Conservation (phyloP, 2,329 filamentous ascomycete genomes). For the Fusarium annulatum region DNA sequence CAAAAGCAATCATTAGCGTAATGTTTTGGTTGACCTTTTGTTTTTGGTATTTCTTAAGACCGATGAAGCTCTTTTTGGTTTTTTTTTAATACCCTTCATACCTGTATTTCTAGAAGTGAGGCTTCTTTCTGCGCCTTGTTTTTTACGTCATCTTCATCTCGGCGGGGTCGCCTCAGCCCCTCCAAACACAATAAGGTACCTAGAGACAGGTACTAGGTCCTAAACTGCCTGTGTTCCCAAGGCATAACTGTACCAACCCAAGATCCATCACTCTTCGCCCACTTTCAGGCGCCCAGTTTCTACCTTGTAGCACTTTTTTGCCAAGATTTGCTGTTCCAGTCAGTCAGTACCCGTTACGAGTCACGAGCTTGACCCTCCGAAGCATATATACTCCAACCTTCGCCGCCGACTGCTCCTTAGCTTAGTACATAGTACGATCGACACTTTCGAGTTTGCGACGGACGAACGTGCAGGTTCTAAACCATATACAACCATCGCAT, state of each 20-base stretch:
- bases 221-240: conserved; percentile 1
- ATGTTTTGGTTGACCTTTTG: fast-evolving
- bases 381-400: background rate
- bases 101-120: background rate
- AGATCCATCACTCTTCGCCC: conserved; percentile 29
- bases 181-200: conserved; percentile 24
- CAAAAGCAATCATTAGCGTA: fast-evolving
- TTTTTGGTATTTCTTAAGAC: background rate
- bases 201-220: background rate
- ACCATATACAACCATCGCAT: background rate
- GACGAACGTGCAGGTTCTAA: background rate
- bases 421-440: background rate
- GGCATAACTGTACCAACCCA: conserved; percentile 18
- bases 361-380: conserved; percentile 5
- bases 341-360: conserved; percentile 1
- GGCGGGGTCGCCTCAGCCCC: conserved; percentile 35
- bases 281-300: conserved; percentile 34
- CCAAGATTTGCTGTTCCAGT: conserved; percentile 17
- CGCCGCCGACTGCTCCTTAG: background rate
- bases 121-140: conserved; percentile 13
- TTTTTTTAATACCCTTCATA: too few relatives aligned
- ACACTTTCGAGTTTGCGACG: conserved; percentile 12
- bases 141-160: conserved; percentile 33
- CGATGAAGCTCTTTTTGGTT: background rate
- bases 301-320: conserved; percentile 17